Evolutionary conservation across 2,329 filamentous ascomycete genomes (phyloP), one percentile per base, ranked within the genome.

Genomic region (Calonectria hongkongensis): DNA sequence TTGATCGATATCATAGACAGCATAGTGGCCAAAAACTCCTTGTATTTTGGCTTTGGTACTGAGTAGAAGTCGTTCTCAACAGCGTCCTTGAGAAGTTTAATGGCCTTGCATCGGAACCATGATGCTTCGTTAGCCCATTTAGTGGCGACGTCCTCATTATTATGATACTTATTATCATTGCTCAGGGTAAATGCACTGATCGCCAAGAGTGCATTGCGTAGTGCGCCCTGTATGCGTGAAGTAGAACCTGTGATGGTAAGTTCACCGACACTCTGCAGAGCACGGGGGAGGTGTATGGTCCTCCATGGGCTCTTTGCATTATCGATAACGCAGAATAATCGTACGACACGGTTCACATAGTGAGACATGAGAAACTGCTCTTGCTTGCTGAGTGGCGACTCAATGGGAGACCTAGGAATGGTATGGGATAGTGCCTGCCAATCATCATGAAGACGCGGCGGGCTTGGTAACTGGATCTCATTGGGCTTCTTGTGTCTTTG

Each of bases 1-100:
- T 80, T 80, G 4, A 80, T 81, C 0, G 78, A 75, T 6, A 80
- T 79, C 79, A 81, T 81, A 0, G 78, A 81, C 18, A 81, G 21
- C 78, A 80, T 80, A 0, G 79, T 80, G 0, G 79, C 79, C 1
- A 81, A 66, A 16, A 79, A 78, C 7, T 80, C 79, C 47, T 81
- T 81, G 30, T 81, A 81, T 28, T 78, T 80, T 3, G 79, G 79
- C 39, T 30, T 66, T 1, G 68, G 64, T 1, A 60, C n/a, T 0
- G 72, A 60, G n/a, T 74, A 69, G 1, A 78, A 69, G 63, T 76
- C 73, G n/a, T 66, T 72, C 50, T 78, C 74, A 1, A 81, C 78
- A 1, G 78, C 73, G 4, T 77, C 58, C 15, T 80, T 80, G 8
- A 81, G 54, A 2, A 78, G 58, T 16, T 73, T 70, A 21, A 80